These are phyloP conservation scores for Heterobasidion irregulare DNA, from an alignment of 1,284 basidiomycete genomes.

Conservation along the genomic window DNA sequence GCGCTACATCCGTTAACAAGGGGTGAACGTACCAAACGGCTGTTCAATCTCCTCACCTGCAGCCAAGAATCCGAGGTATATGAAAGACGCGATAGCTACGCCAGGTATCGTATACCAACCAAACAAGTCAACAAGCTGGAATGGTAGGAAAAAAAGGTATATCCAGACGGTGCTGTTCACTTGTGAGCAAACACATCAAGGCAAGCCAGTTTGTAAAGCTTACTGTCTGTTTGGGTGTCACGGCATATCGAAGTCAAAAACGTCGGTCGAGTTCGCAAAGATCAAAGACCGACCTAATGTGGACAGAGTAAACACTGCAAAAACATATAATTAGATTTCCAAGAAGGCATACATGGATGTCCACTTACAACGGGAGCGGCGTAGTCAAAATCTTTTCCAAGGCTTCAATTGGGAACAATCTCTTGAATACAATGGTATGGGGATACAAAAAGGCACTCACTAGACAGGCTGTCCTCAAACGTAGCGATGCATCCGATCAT, in stretches of 20 bases:
- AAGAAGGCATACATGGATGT: not conserved
- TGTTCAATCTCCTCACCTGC: conserved; percentile 65
- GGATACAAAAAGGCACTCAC: conserved; percentile 22
- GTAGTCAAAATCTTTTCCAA: conserved; percentile 55
- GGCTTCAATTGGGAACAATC: conserved; percentile 18
- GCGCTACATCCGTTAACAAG: not conserved
- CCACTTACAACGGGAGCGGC: conserved; percentile 52
- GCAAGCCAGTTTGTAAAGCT: conserved; percentile 5
- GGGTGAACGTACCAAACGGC: conserved; percentile 42
- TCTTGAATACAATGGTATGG: too few species aligned
- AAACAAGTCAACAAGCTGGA: conserved; percentile 53
- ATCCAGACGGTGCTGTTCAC: conserved; percentile 53
- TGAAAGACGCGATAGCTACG: conserved; percentile 52
- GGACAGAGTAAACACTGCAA: conserved; percentile 48
- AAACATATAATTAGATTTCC: not conserved
- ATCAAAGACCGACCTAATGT: conserved; percentile 33
- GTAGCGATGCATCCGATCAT: conserved; percentile 40
- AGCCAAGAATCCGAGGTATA: conserved; percentile 58
- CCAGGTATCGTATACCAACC: conserved; percentile 53
- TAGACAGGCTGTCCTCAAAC: conserved; percentile 45
- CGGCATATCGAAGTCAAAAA: not conserved
- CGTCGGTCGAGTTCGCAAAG: too few species aligned
- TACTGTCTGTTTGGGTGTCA: conserved; percentile 20
- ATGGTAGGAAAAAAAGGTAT: conserved; percentile 61
- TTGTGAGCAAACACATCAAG: not conserved